Conservation (phyloP, 139 green algal genomes). For the Chlamydomonas sp. region DNA sequence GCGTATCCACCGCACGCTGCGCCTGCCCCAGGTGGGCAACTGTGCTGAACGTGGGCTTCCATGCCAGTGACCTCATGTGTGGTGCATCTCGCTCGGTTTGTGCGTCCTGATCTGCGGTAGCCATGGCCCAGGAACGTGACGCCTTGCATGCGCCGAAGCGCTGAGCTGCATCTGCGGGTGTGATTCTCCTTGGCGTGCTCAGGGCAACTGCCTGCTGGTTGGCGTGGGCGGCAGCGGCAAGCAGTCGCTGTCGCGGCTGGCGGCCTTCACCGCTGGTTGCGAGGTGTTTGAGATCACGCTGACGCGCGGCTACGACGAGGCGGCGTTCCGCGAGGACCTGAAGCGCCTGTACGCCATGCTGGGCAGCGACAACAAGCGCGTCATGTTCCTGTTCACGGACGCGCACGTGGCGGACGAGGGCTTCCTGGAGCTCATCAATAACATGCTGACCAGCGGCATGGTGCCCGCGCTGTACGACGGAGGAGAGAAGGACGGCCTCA, state of each 20-base stretch:
- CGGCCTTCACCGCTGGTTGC: slow-evolving; percentile 73
- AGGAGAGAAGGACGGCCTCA: slow-evolving; percentile 80
- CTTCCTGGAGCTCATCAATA: slow-evolving; percentile 93
- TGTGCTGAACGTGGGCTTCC: background rate
- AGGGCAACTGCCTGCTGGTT: slow-evolving; percentile 85
- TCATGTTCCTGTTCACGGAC: slow-evolving; percentile 91
- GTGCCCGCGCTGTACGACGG: slow-evolving; percentile 89
- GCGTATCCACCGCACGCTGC: slow-evolving; percentile 79
- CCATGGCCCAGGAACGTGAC: no score
- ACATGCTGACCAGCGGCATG: slow-evolving; percentile 90
- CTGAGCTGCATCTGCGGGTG: background rate
- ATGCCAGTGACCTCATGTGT: background rate
- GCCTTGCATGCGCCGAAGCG: no score
- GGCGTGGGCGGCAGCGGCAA: slow-evolving; percentile 89
- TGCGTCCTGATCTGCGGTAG: no score
- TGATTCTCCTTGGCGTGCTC: background rate
- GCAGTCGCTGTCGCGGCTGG: slow-evolving; percentile 69
- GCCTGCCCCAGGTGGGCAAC: slow-evolving; percentile 72
- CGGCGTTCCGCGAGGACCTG: slow-evolving; percentile 82
- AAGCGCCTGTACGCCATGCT: slow-evolving; percentile 86
- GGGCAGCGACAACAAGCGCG: slow-evolving; percentile 78
- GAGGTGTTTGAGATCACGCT: slow-evolving; percentile 91
- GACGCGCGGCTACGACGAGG: slow-evolving; percentile 88
- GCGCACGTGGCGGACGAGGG: slow-evolving; percentile 85
- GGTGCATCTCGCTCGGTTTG: no score